Percentiles rank a stretch among this genome's conserved stretches.
These are phyloP conservation scores for Sanghuangporus weigelae DNA, from an alignment of 1,284 basidiomycete genomes.

Conservation along the genomic window DNA sequence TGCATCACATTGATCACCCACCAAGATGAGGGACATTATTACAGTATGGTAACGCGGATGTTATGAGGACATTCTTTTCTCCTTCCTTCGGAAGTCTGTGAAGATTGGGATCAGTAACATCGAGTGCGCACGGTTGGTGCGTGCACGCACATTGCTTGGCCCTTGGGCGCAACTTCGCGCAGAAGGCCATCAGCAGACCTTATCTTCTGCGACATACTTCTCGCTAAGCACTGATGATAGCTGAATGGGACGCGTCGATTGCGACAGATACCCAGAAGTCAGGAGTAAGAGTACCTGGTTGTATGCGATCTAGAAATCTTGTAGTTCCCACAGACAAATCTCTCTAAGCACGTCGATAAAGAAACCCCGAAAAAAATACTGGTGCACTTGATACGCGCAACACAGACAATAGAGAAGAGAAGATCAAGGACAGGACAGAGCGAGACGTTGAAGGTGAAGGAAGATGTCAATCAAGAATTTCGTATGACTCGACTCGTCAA, in stretches of 20 bases:
- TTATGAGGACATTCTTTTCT: constrained; percentile 85
- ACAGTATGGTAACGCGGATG: constrained; percentile 96
- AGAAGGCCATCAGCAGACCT: constrained; percentile 58
- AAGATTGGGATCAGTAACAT: neutral
- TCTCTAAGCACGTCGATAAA: neutral
- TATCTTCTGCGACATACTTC: constrained; percentile 60
- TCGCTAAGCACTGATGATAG: neutral
- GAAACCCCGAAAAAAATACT: neutral
- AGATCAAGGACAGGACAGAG: neutral
- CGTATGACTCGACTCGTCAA: neutral
- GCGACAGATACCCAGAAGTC: neutral
- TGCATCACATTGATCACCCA: constrained; percentile 29
- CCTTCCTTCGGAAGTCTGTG: constrained; percentile 79
- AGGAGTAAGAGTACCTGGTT: neutral
- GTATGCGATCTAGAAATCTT: neutral
- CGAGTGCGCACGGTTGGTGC: neutral
- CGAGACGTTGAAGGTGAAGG: neutral
- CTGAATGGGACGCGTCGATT: neutral
- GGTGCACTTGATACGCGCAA: neutral
- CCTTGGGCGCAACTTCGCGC: constrained; percentile 37
- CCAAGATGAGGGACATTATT: constrained; percentile 99
- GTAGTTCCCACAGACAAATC: neutral
- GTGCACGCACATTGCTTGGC: constrained; percentile 29
- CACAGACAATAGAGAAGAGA: neutral
- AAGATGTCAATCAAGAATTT: neutral